These are phyloP conservation scores for Aquanectria penicillioides DNA, from an alignment of 2,329 filamentous ascomycete genomes.

Conservation along the genomic window DNA sequence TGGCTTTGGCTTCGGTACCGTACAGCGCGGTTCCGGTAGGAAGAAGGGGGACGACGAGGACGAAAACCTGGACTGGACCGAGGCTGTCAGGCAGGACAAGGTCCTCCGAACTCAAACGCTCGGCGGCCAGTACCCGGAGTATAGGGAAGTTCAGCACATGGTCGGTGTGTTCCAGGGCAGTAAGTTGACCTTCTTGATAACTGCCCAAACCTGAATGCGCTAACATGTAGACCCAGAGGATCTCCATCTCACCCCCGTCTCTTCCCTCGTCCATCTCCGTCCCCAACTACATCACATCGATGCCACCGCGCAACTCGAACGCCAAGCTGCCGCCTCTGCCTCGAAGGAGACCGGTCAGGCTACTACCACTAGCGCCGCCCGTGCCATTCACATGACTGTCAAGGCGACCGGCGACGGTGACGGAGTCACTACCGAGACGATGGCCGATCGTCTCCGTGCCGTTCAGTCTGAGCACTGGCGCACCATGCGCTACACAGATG, in stretches of 20 bases:
- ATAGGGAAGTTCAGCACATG: conserved; percentile 84
- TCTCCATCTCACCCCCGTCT: conserved; percentile 85
- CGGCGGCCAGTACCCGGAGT: conserved; percentile 79
- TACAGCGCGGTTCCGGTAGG: conserved; percentile 51
- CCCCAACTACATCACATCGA: conserved; percentile 95
- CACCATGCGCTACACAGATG: conserved; percentile 81
- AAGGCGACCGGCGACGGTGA: conserved; percentile 79
- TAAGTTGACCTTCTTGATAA: conserved; percentile 53
- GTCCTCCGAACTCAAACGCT: conserved; percentile 85
- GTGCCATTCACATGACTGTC: conserved; percentile 87
- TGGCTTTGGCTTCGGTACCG: conserved; percentile 72
- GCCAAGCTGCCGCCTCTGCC: conserved; percentile 51
- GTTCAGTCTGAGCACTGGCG: conserved; percentile 89
- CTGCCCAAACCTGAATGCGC: neutral
- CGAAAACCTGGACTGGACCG: conserved; percentile 70
- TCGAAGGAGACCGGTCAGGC: conserved; percentile 48
- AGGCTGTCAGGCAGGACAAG: conserved; percentile 74
- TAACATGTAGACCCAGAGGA: conserved; percentile 66
- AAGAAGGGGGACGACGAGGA: conserved; percentile 55
- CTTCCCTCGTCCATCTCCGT: conserved; percentile 86
- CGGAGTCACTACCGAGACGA: conserved; percentile 73
- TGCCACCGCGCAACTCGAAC: conserved; percentile 78
- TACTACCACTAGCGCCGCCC: conserved; percentile 62
- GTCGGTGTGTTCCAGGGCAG: conserved; percentile 88
- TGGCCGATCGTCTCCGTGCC: conserved; percentile 76